Evolutionary conservation across 176 grass and related monocot species (phyloP), one percentile per base, ranked within the genome.

Genomic region (Typha latifolia): DNA sequence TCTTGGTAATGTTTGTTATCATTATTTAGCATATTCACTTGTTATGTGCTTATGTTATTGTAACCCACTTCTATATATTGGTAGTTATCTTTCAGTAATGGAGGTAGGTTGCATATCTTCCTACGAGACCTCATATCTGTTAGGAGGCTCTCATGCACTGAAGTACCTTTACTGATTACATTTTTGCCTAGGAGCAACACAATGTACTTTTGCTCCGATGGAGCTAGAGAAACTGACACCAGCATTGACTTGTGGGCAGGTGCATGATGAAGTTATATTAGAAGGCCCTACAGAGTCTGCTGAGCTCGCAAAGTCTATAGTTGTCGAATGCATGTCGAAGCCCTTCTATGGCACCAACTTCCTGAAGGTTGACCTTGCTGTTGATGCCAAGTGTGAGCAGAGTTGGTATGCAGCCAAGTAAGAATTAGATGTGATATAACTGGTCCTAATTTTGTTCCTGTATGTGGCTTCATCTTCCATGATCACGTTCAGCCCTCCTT

Each of bases 221-320:
- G 37, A 43, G 9, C 37, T 59, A 19, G 53, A 59, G 7, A 59
- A 19, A 59, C 6, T 59, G 18, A 59, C 53, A 8, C 27, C 27
- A 29, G 27, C 27, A 59, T 59, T 59, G 16, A 3, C 53, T 21
- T 59, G n/a, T 59, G 53, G 9, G 68, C 72, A 99, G 94, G 94
- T 99, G 51, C 94, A 99, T 50, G 94, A 99, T 85, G 94, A 99
- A 80, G 86, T 99, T 43, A 90, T 99, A 90, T 73, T 93, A 63
- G 94, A 99, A 99, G 94, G 94, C 37, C 94, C 89, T 20, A 70
- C 69, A 4, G 89, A 93, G 49, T 99, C 94, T 34, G 94, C 94
- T 23, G 94, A 87, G n/a, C 69, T 92, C 20, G 89, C 94, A 16
- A 92, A 86, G 79, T 63, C 94, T 20, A 93, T 90, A 67, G 83